Percentiles rank a stretch among this genome's conserved stretches.
Conservation (phyloP, 352 stramenopile genomes). For the Phytophthora sp. region DNA sequence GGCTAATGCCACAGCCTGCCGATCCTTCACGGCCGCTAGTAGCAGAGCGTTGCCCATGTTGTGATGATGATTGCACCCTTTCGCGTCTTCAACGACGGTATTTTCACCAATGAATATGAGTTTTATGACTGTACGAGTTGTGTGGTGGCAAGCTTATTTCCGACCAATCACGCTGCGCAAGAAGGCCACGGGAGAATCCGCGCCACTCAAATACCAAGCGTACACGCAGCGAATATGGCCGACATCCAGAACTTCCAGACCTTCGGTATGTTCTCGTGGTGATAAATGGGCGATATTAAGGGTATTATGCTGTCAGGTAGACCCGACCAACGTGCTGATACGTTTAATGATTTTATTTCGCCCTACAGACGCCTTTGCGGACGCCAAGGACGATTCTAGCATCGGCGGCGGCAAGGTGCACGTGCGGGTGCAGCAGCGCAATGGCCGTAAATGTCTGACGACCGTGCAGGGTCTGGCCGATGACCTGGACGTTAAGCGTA, state of each 20-base stretch:
- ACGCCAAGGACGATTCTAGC: constrained; percentile 89
- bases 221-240: constrained; percentile 54
- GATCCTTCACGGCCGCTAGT: constrained; percentile 56
- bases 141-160: constrained; percentile 20
- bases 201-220: constrained; percentile 48
- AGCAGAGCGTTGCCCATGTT: constrained; percentile 71
- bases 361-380: constrained; percentile 80
- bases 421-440: constrained; percentile 99
- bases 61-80: constrained; percentile 34
- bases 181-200: constrained; percentile 16
- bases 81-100: constrained; percentile 22
- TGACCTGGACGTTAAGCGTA: constrained; percentile 98
- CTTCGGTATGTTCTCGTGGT: constrained; percentile 67
- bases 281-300: background rate
- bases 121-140: background rate
- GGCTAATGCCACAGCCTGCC: constrained; percentile 45
- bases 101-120: constrained; percentile 35
- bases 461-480: constrained; percentile 98
- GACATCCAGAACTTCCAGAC: constrained; percentile 92
- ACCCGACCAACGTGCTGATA: constrained; percentile 16
- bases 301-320: background rate
- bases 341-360: constrained; percentile 15
- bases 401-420: constrained; percentile 93
- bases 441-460: constrained; percentile 99
- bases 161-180: constrained; percentile 28